A percentile compares a stretch with the other conserved stretches of the same genome.
Evolutionary conservation across 768 basidiomycete species (phyloP).

Genomic region (Macrolepiota dolichaula): DNA sequence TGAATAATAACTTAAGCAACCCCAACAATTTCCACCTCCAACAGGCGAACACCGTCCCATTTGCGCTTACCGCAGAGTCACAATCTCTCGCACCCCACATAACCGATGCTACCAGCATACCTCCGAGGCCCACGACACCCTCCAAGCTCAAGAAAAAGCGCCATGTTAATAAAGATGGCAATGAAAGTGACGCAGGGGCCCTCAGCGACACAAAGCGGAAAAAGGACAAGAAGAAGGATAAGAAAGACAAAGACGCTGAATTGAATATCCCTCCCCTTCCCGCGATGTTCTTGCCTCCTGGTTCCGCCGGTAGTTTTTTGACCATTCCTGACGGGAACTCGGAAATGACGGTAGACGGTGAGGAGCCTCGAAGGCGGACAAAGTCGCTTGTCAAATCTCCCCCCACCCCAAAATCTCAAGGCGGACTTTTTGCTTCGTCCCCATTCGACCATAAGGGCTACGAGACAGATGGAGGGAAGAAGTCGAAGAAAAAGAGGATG

Average conservation of each 20-base stretch:
- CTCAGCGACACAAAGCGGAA: constrained; percentile 38
- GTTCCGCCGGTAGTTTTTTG: constrained; percentile 1
- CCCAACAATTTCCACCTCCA: not conserved
- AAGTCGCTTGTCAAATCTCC: constrained; percentile 21
- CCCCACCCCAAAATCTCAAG: constrained; percentile 16
- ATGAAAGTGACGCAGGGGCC: constrained; percentile 53
- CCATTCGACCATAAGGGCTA: constrained; percentile 26
- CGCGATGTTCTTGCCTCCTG: not conserved
- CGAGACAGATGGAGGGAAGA: constrained; percentile 36
- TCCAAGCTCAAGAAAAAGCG: constrained; percentile 41
- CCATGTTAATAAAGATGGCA: constrained; percentile 33
- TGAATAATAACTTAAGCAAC: not conserved
- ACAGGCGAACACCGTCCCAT: not conserved
- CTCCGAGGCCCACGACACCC: constrained; percentile 24
- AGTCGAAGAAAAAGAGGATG: constrained; percentile 17
- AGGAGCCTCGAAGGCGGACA: constrained; percentile 24
- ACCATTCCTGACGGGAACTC: constrained; percentile 3
- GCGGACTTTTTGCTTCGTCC: constrained; percentile 5
- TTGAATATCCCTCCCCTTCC: constrained; percentile 4
- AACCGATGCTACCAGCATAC: not conserved
- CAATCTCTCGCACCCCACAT: constrained; percentile 20
- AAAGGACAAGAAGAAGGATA: constrained; percentile 19
- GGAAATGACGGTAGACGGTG: constrained; percentile 9
- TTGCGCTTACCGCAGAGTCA: constrained; percentile 9
- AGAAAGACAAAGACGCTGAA: constrained; percentile 16